A percentile compares a stretch with the other conserved stretches of the same genome.
phyloP scores from a whole-genome alignment of 2,329 filamentous ascomycete genomes.

The Periconia sp. region DNA sequence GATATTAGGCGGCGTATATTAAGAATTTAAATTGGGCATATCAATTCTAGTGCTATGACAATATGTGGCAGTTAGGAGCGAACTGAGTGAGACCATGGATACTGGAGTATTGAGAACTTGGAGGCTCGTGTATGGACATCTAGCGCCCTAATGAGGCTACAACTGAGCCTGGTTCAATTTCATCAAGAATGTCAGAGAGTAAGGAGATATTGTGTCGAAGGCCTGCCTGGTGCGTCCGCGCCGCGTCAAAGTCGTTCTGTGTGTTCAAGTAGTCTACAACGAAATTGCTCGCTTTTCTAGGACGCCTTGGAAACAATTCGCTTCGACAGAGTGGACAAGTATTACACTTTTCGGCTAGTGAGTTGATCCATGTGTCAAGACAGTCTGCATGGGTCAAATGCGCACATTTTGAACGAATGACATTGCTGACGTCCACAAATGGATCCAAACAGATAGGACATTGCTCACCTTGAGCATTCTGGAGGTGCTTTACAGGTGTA shows the following conservation, averaged over 20 bases:
- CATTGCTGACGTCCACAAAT: background rate
- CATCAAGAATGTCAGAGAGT: background rate
- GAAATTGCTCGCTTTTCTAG: constrained; percentile 9
- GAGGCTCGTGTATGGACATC: too few relatives aligned
- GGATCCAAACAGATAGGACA: constrained; percentile 1
- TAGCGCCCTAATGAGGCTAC: background rate
- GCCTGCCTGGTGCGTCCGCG: background rate
- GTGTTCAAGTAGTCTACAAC: background rate
- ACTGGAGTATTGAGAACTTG: too few relatives aligned
- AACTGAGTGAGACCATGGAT: too few relatives aligned
- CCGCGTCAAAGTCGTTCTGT: background rate
- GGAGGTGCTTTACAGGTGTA: background rate
- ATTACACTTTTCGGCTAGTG: constrained; percentile 2
- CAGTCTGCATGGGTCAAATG: background rate
- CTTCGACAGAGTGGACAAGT: constrained; percentile 1
- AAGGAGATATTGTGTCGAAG: background rate
- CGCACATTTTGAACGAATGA: background rate
- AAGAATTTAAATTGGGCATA: too few relatives aligned
- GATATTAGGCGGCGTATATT: too few relatives aligned
- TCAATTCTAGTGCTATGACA: too few relatives aligned
- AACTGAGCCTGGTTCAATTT: background rate
- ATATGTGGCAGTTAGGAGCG: too few relatives aligned
- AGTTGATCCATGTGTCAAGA: constrained; percentile 3
- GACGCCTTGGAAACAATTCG: background rate
- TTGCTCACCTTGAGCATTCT: background rate